These are phyloP conservation scores for Phoma sp. DNA, from an alignment of 2,329 filamentous ascomycete genomes.

Conservation along the genomic window DNA sequence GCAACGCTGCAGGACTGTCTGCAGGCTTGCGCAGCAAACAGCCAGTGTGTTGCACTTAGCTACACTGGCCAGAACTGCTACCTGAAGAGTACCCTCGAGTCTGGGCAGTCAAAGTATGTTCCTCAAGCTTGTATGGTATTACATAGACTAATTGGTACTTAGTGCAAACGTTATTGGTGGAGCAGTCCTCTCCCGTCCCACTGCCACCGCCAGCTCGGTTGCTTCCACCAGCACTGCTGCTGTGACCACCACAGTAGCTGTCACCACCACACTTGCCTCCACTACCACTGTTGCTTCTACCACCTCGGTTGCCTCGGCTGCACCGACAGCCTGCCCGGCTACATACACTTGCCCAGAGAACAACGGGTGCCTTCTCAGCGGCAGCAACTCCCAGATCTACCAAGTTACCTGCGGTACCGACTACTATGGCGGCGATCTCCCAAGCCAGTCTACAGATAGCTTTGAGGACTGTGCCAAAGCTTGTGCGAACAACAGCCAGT, in stretches of 20 bases:
- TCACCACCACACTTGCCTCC: too few relatives aligned
- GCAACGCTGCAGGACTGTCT: background rate
- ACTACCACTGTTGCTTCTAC: too few relatives aligned
- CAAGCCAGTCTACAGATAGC: background rate
- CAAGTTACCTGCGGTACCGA: background rate
- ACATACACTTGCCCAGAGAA: slow-evolving; percentile 5
- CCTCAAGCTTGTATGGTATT: background rate
- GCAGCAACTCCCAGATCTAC: background rate
- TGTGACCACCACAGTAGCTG: too few relatives aligned
- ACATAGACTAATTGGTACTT: too few relatives aligned
- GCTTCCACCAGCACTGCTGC: background rate
- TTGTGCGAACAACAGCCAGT: background rate
- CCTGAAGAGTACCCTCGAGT: background rate
- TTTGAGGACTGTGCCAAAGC: background rate
- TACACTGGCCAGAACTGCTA: slow-evolving; percentile 2
- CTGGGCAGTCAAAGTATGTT: background rate
- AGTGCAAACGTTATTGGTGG: background rate
- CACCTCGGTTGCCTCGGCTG: background rate
- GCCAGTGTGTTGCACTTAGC: background rate
- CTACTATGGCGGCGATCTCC: background rate
- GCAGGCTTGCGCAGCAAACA: background rate
- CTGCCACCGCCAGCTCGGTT: background rate
- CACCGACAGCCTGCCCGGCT: background rate
- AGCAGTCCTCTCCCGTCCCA: background rate
- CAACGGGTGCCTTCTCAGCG: background rate